Base-by-base conservation (phyloP, 23 red algal species). In the Gracilaria caudata region DNA sequence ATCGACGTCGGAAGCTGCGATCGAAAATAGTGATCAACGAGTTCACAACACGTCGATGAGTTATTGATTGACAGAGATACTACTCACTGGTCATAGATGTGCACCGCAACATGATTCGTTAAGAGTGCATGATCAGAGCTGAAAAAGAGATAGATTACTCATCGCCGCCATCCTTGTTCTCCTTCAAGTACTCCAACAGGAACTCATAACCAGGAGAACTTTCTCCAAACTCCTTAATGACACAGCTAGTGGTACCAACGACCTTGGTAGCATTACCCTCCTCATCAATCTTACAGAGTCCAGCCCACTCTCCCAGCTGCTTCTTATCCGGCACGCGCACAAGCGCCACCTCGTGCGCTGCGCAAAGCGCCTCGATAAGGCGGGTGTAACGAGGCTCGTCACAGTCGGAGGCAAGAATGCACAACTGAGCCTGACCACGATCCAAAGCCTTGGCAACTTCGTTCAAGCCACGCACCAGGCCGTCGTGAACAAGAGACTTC, bases 211-310 rank as follows among this genome's bases (percentile, higher is more conserved):
- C 97, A 41, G 83, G 85, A 46, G 90, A 92, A 33, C 72, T 92
- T 82, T 99, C 97, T 14, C 97, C 97, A 68, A 99, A 99, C 43
- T 99, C 97, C 76, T 96, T 99, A 25, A 99, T 90, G n/a, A 99
- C 97, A 17, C 93, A 93, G 76, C 97, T 95, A 39, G 93, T 88
- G 54, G 89, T 68, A 14, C 82, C 90, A 12, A 95, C 94, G 2
- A 95, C 92, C 89, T 99, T 99, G 12, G 88, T 94, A 33, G 93
- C 89, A 58, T 89, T 95, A 10, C 97, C 97, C 59, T 99, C 93
- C 39, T 86, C 91, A 78, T 99, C 97, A 54, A 99, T 92, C 90
- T 99, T 99, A 51, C 93, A 95, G 56, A 96, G 78, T 1, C 97
- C 97, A 36, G 97, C 87, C 97, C 97, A 99, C 87, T 99, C 97